phyloP scores from a whole-genome alignment of 2,329 filamentous ascomycete genomes.

The Xylariaceae sp. region DNA sequence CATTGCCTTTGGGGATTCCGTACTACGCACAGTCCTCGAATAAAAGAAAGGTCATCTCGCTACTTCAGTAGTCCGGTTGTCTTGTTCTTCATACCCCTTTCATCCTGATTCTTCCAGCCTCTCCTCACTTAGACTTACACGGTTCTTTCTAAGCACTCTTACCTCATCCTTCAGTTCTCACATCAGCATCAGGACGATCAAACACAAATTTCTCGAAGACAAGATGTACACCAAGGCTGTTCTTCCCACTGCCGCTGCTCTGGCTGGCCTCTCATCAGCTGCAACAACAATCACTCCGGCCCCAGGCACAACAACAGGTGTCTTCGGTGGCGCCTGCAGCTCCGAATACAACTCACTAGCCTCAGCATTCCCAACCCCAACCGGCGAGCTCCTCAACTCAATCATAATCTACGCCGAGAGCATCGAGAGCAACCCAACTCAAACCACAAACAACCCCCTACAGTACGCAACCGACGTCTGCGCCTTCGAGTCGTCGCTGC shows the following conservation, averaged over 20 bases:
- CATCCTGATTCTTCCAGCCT: no score
- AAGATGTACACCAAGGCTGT: constrained; percentile 13
- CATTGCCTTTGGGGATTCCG: no score
- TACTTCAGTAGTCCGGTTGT: no score
- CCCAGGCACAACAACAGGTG: background rate
- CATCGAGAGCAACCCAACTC: background rate
- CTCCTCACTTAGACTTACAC: no score
- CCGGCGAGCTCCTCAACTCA: constrained; percentile 9
- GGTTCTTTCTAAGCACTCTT: no score
- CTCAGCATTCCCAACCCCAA: constrained; percentile 8
- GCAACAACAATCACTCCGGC: background rate
- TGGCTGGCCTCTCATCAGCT: constrained; percentile 6
- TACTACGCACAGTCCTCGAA: no score
- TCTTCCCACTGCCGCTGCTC: constrained; percentile 5
- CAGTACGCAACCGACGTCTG: constrained; percentile 14
- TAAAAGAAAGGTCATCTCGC: no score
- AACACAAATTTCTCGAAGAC: background rate
- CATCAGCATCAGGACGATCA: background rate
- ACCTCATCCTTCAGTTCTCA: no score
- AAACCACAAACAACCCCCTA: constrained; percentile 4
- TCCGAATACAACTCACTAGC: constrained; percentile 4
- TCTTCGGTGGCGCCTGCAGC: constrained; percentile 2
- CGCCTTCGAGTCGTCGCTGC: constrained; percentile 13
- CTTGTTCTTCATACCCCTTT: no score
- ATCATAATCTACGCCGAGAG: constrained; percentile 13